Percentiles rank a stretch among this genome's conserved stretches.
Conservation (phyloP, 148 eudicot genomes). For the Mesembryanthemum crystallinum region DNA sequence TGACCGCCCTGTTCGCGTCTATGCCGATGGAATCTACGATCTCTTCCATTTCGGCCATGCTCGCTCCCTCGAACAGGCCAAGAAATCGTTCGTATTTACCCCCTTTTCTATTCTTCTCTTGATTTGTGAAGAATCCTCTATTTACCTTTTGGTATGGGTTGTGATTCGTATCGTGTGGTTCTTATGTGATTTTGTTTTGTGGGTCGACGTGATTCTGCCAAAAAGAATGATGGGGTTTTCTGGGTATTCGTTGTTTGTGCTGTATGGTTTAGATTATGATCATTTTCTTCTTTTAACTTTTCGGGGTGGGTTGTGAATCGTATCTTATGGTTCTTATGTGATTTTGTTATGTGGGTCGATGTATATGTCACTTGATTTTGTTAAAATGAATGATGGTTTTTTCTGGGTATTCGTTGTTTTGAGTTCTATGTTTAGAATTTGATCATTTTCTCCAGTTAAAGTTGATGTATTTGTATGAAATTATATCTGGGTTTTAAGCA, state of each 20-base stretch:
- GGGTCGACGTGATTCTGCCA: background rate
- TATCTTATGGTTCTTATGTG: background rate
- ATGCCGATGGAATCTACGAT: constrained; percentile 91
- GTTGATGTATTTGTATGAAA: background rate
- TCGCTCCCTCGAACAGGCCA: constrained; percentile 89
- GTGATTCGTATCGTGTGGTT: background rate
- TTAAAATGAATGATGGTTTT: background rate
- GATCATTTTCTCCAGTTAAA: background rate
- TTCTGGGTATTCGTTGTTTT: background rate
- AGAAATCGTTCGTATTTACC: constrained; percentile 42
- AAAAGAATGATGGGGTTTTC: background rate
- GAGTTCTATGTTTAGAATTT: background rate
- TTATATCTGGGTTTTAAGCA: background rate
- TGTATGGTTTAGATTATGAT: background rate
- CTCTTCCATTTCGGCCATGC: constrained; percentile 91
- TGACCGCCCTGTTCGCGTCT: constrained; percentile 76
- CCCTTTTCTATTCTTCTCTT: background rate
- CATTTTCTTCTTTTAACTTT: background rate
- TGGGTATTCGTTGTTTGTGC: constrained; percentile 2
- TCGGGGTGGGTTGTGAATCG: background rate
- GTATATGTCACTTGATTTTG: no score
- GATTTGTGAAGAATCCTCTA: no score
- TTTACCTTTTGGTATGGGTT: no score
- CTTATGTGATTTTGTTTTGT: background rate
- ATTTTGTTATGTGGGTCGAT: background rate